Evolutionary conservation across 768 basidiomycete genomes (phyloP).

Genomic region (Rhodotorula toruloides): DNA sequence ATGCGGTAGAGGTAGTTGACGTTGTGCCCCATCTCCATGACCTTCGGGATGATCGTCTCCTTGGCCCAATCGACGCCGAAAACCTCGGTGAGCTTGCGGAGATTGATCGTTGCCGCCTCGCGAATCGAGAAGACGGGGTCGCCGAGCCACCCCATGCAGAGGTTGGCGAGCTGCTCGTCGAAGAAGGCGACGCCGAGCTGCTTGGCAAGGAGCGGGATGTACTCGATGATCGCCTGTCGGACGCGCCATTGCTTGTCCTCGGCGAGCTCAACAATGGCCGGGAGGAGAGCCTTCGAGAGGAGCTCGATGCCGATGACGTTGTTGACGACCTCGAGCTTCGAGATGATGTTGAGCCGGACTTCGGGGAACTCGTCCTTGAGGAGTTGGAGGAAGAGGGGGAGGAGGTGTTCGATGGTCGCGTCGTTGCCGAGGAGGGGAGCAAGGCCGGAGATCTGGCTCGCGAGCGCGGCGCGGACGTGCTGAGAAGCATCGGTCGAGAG

Average conservation of each 20-base stretch:
- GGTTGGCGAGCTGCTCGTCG: conserved; percentile 89
- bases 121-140: conserved; percentile 98
- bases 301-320: conserved; percentile 95
- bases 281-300: conserved; percentile 86
- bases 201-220: conserved; percentile 95
- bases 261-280: conserved; percentile 94
- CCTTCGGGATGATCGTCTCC: conserved; percentile 87
- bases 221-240: conserved; percentile 98
- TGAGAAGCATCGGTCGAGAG: conserved; percentile 89
- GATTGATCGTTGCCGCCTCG: conserved; percentile 93
- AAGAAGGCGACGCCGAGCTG: conserved; percentile 95
- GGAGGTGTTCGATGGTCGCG: conserved; percentile 89
- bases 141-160: conserved; percentile 99
- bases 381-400: conserved; percentile 90
- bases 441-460: conserved; percentile 90
- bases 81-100: conserved; percentile 94
- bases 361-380: conserved; percentile 99
- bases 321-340: conserved; percentile 95
- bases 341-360: conserved; percentile 93
- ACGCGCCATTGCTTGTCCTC: conserved; percentile 99
- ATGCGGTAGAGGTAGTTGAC: conserved; percentile 95
- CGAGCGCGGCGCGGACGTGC: conserved; percentile 93
- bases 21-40: conserved; percentile 93
- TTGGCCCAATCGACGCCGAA: conserved; percentile 98
- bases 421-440: conserved; percentile 90